Conservation (phyloP, 176 grass and related monocot species). For the Oryza rufipogon region DNA sequence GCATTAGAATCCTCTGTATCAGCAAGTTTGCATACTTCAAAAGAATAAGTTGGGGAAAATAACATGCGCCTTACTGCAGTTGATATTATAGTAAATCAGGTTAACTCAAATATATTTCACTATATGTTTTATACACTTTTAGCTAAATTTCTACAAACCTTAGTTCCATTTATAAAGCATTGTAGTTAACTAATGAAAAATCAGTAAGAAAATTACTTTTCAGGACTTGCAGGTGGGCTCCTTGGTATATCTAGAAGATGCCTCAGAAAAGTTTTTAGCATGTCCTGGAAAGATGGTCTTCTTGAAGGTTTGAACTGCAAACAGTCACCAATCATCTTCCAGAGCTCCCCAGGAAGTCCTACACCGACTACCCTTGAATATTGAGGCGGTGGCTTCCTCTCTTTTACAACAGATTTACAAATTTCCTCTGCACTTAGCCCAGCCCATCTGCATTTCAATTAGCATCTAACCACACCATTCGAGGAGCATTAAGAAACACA, state of each 20-base stretch:
- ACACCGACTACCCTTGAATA: slow-evolving; percentile 98
- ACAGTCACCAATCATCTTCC: slow-evolving; percentile 99
- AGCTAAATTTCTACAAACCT: slow-evolving; percentile 31
- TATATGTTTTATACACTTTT: slow-evolving; percentile 20
- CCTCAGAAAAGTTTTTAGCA: slow-evolving; percentile 92
- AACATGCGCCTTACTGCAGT: slow-evolving; percentile 22
- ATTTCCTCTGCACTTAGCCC: slow-evolving; percentile 93
- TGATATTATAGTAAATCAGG: background rate
- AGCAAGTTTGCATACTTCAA: slow-evolving; percentile 23
- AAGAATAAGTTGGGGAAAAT: slow-evolving; percentile 32
- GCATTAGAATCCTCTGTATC: slow-evolving; percentile 32
- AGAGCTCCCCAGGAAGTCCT: slow-evolving; percentile 93
- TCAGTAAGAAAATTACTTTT: slow-evolving; percentile 65
- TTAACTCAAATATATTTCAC: slow-evolving; percentile 19
- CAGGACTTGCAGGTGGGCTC: slow-evolving; percentile 86
- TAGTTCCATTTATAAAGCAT: slow-evolving; percentile 26
- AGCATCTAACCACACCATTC: slow-evolving; percentile 50
- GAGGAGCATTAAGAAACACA: slow-evolving; percentile 40
- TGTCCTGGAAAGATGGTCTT: slow-evolving; percentile 92
- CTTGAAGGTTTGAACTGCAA: slow-evolving; percentile 79
- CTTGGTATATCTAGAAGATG: slow-evolving; percentile 96
- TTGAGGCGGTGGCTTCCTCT: slow-evolving; percentile 85
- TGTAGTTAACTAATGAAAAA: slow-evolving; percentile 30
- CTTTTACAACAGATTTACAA: slow-evolving; percentile 81
- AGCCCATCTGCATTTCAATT: slow-evolving; percentile 91